Evolutionary conservation across 2,329 filamentous ascomycete genomes (phyloP).

Genomic region (Trichoderma sp.): DNA sequence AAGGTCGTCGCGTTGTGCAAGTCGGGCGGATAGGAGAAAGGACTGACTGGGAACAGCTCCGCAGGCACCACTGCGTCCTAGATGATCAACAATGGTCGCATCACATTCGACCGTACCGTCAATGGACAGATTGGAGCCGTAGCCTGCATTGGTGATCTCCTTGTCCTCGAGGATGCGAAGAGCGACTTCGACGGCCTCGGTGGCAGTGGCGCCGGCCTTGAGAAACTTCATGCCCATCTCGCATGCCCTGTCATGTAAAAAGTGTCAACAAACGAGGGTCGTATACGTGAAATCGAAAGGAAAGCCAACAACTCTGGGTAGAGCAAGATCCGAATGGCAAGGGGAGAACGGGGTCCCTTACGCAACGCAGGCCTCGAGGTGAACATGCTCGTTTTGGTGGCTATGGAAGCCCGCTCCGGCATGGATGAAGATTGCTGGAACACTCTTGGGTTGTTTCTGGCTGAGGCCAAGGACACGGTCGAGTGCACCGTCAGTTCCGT

Average conservation of each 20-base stretch:
- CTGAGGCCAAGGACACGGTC: conserved; percentile 45
- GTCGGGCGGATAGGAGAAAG: neutral
- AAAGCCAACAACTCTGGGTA: neutral
- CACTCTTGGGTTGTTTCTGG: conserved; percentile 39
- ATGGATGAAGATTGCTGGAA: conserved; percentile 88
- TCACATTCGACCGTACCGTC: conserved; percentile 93
- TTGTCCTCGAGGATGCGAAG: conserved; percentile 87
- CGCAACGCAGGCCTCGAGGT: conserved; percentile 87
- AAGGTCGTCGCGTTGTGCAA: neutral
- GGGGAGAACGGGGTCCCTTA: conserved; percentile 52
- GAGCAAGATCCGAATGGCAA: neutral
- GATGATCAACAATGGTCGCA: conserved; percentile 88
- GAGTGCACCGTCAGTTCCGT: conserved; percentile 47
- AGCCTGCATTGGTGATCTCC: conserved; percentile 95
- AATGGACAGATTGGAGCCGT: conserved; percentile 90
- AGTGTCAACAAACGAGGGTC: neutral
- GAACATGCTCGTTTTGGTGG: conserved; percentile 77
- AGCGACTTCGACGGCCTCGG: conserved; percentile 88
- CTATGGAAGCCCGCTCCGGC: conserved; percentile 96
- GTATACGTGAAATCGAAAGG: neutral
- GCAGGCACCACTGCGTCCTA: conserved; percentile 87
- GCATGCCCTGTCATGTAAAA: conserved; percentile 64
- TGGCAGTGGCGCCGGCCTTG: conserved; percentile 73
- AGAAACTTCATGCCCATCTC: conserved; percentile 80
- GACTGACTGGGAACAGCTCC: conserved; percentile 84